phyloP scores from a whole-genome alignment of 495 filamentous ascomycete species.

The Neurospora sp. region DNA sequence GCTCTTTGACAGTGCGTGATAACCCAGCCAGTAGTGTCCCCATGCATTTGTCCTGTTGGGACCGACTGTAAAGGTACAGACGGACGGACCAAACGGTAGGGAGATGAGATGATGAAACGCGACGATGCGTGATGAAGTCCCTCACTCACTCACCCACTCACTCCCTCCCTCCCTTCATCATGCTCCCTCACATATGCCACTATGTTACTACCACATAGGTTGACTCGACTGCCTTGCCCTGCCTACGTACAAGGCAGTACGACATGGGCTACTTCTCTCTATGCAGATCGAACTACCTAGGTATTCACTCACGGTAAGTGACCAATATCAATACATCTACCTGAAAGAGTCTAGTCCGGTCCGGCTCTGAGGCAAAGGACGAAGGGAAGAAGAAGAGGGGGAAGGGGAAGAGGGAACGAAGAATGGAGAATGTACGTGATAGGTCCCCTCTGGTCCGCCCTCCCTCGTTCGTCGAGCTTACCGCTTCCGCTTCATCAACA shows the following conservation, averaged over 20 bases:
- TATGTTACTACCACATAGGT: neutral
- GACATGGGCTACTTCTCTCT: no score
- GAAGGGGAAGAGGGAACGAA: neutral
- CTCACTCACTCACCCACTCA: neutral
- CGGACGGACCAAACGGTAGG: no score
- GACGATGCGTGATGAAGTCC: neutral
- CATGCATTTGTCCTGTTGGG: no score
- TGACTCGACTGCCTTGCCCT: no score
- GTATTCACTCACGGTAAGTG: neutral
- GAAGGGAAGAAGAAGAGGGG: neutral
- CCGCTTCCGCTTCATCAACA: neutral
- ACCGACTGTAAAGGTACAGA: no score
- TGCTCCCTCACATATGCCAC: neutral
- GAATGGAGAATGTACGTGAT: neutral
- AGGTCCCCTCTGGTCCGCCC: neutral
- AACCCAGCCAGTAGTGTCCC: no score
- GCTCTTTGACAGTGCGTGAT: neutral
- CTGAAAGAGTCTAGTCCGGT: neutral
- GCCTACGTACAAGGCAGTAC: no score
- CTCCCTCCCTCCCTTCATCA: neutral
- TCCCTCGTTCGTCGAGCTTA: neutral
- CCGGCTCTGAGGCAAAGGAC: neutral
- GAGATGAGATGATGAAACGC: neutral
- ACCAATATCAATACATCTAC: neutral
- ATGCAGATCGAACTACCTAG: no score